phyloP scores from a whole-genome alignment of 345 rosid genomes.

The Moringa oleifera region DNA sequence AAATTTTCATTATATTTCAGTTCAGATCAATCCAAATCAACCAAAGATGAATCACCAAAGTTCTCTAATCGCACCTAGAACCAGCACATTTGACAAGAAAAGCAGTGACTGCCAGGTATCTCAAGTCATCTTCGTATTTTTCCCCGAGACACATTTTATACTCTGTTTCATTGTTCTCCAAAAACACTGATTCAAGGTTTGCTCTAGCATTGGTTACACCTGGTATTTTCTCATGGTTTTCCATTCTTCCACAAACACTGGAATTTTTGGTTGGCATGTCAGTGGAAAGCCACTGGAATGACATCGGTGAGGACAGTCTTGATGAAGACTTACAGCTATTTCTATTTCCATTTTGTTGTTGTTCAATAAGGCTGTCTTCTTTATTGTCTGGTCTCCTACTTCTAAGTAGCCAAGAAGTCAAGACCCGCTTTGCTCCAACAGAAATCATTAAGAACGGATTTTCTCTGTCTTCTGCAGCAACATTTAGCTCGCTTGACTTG shows the following conservation, averaged over 20 bases:
- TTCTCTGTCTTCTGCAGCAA: slow-evolving; percentile 24
- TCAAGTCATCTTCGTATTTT: slow-evolving; percentile 82
- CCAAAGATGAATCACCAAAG: background rate
- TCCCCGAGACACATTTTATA: slow-evolving; percentile 28
- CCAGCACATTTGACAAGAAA: slow-evolving; percentile 72
- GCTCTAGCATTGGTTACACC: slow-evolving; percentile 14
- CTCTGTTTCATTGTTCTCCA: slow-evolving; percentile 15
- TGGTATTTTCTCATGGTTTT: slow-evolving; percentile 23
- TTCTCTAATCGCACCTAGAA: slow-evolving; percentile 56
- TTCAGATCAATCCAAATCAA: too few relatives aligned
- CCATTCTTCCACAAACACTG: slow-evolving; percentile 28
- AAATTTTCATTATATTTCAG: too few relatives aligned
- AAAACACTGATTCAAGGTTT: slow-evolving; percentile 17
- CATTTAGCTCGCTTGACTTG: slow-evolving; percentile 16
- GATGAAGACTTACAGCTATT: slow-evolving; percentile 21
- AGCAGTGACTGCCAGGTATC: slow-evolving; percentile 90
- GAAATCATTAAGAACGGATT: slow-evolving; percentile 67
- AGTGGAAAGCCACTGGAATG: slow-evolving; percentile 93
- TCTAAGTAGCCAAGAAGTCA: slow-evolving; percentile 83
- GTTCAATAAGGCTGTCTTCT: slow-evolving; percentile 18
- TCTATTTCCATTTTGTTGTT: slow-evolving; percentile 13
- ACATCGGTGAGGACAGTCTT: slow-evolving; percentile 47
- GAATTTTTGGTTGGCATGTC: slow-evolving; percentile 76
- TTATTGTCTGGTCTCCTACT: slow-evolving; percentile 26
- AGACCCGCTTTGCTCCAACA: slow-evolving; percentile 88